These are phyloP conservation scores for Sarcomyxa edulis DNA, from an alignment of 768 basidiomycete species.

Conservation along the genomic window DNA sequence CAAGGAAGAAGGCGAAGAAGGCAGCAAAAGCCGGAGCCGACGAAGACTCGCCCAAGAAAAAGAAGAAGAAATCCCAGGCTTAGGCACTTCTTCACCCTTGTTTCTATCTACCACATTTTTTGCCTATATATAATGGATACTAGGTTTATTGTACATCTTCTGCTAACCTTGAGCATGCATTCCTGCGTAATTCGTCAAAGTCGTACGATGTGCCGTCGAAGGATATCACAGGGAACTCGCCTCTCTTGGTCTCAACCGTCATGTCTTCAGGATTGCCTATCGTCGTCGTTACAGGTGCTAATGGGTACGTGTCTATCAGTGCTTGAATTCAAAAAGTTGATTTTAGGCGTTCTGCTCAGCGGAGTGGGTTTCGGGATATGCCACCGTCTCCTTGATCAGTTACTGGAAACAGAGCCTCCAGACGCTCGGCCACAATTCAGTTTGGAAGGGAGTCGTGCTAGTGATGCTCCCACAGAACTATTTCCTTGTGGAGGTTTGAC, in stretches of 20 bases:
- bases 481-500: constrained; percentile 51
- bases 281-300: constrained; percentile 67
- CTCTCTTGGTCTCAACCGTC: too few relatives aligned
- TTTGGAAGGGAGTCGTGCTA: neutral
- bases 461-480: constrained; percentile 7
- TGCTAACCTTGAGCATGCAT: too few relatives aligned
- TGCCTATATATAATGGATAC: too few relatives aligned
- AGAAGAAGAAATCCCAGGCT: constrained; percentile 51
- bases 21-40: constrained; percentile 64
- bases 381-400: constrained; percentile 66
- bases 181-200: too few relatives aligned
- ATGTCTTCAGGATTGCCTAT: too few relatives aligned
- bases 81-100: too few relatives aligned
- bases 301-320: constrained; percentile 41
- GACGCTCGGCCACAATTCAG: constrained; percentile 37
- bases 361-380: constrained; percentile 84
- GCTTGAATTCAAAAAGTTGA: neutral
- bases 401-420: constrained; percentile 44
- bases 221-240: too few relatives aligned
- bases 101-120: too few relatives aligned
- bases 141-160: too few relatives aligned
- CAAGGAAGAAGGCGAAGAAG: constrained; percentile 70
- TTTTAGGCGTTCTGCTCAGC: constrained; percentile 29
- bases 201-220: too few relatives aligned
- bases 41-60: constrained; percentile 36